Conservation (phyloP, 306 rosid genomes). For the Vicia faba region DNA sequence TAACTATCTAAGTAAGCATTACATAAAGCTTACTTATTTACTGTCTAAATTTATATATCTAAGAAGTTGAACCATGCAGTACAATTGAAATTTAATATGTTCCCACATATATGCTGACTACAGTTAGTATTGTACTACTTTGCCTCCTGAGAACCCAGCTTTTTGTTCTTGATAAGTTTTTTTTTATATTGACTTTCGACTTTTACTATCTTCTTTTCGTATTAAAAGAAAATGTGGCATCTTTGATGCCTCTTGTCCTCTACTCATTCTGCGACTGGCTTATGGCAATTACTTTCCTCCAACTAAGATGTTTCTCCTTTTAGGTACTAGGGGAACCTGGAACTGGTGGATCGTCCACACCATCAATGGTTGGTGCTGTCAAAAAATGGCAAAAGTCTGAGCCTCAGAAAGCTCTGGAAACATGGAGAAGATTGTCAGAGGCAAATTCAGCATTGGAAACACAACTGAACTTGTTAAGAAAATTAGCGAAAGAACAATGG, state of each 20-base stretch:
- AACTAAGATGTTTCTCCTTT: slow-evolving; percentile 39
- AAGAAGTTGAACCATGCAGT: background rate
- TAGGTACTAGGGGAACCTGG: slow-evolving; percentile 99
- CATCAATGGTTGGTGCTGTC: slow-evolving; percentile 97
- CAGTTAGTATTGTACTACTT: background rate
- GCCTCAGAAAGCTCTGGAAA: slow-evolving; percentile 67
- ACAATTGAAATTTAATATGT: background rate
- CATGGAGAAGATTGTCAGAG: slow-evolving; percentile 87
- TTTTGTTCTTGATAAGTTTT: slow-evolving; percentile 16
- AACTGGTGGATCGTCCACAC: slow-evolving; percentile 93
- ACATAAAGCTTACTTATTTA: background rate
- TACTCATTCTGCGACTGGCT: slow-evolving; percentile 1
- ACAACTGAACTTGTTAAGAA: slow-evolving; percentile 61
- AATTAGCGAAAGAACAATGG: slow-evolving; percentile 79
- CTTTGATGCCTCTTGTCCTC: background rate
- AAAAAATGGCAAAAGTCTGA: slow-evolving; percentile 94
- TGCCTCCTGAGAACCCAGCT: slow-evolving; percentile 12
- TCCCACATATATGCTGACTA: background rate
- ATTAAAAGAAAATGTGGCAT: slow-evolving; percentile 11
- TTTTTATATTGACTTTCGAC: background rate
- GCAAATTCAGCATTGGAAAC: slow-evolving; percentile 75
- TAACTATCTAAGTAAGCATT: background rate
- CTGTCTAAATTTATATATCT: background rate
- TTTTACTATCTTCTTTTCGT: slow-evolving; percentile 3
- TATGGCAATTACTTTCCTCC: slow-evolving; percentile 15